These are phyloP conservation scores for Neolentinus lepideus DNA, from an alignment of 1,284 basidiomycete genomes.

Conservation along the genomic window DNA sequence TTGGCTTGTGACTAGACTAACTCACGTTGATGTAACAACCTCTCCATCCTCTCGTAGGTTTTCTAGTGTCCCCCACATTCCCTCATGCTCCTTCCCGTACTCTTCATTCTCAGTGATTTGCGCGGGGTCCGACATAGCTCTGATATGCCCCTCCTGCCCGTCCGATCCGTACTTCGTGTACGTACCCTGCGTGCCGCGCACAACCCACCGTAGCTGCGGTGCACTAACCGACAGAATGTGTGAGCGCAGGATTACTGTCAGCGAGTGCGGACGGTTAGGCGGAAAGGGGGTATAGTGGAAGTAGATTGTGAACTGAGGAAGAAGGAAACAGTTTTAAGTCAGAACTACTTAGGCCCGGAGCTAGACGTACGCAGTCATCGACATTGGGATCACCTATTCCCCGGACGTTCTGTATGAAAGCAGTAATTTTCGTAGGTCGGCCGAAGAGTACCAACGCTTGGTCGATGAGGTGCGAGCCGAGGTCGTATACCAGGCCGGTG, in stretches of 20 bases:
- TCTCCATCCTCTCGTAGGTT: slow-evolving; percentile 40
- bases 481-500: neutral
- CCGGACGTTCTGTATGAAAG: neutral
- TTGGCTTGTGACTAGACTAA: slow-evolving; percentile 7
- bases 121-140: neutral
- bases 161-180: neutral
- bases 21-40: slow-evolving; percentile 42
- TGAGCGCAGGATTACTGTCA: neutral
- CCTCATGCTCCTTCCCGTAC: slow-evolving; percentile 44
- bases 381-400: neutral
- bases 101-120: neutral
- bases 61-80: slow-evolving; percentile 53
- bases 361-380: neutral
- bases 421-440: neutral
- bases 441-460: neutral
- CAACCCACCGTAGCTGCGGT: neutral
- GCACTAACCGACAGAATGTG: neutral
- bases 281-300: neutral
- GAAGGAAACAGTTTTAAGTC: neutral
- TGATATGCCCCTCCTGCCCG: neutral
- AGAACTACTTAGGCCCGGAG: neutral
- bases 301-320: neutral
- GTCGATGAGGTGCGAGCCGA: slow-evolving; percentile 1
- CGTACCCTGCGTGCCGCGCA: neutral
- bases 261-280: neutral